phyloP scores from a whole-genome alignment of 345 rosid genomes.

The Heritiera littoralis region DNA sequence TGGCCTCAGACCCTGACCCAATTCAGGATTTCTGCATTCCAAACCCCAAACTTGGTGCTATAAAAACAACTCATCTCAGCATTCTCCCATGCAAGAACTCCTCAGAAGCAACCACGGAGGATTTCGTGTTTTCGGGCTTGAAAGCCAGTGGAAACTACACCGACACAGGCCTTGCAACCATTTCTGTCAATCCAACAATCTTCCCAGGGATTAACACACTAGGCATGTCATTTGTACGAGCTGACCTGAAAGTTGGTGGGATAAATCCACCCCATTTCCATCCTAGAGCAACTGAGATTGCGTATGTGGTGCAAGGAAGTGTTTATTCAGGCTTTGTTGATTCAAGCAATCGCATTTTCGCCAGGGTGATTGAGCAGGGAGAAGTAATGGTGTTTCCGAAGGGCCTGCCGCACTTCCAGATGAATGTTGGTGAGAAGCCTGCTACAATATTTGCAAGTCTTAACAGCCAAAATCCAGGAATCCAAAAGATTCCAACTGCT shows the following conservation, averaged over 20 bases:
- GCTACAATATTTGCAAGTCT: slow-evolving; percentile 71
- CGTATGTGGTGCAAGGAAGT: slow-evolving; percentile 57
- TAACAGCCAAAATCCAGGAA: slow-evolving; percentile 76
- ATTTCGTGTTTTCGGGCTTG: slow-evolving; percentile 67
- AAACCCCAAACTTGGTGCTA: slow-evolving; percentile 14
- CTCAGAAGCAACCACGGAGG: slow-evolving; percentile 56
- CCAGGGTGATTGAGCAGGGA: slow-evolving; percentile 72
- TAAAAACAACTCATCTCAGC: too few species aligned
- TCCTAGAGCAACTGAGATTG: slow-evolving; percentile 75
- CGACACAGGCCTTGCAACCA: slow-evolving; percentile 56
- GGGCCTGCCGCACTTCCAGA: slow-evolving; percentile 80
- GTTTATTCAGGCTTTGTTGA: slow-evolving; percentile 82
- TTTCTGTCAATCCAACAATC: slow-evolving; percentile 49
- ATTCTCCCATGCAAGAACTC: slow-evolving; percentile 57
- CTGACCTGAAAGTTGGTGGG: slow-evolving; percentile 64
- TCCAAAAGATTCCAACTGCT: slow-evolving; percentile 56
- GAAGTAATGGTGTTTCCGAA: slow-evolving; percentile 89
- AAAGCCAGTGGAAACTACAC: slow-evolving; percentile 51
- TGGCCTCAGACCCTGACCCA: slow-evolving; percentile 81
- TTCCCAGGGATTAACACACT: slow-evolving; percentile 80
- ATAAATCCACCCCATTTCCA: slow-evolving; percentile 81
- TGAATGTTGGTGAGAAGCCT: slow-evolving; percentile 65
- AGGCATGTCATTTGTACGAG: slow-evolving; percentile 68
- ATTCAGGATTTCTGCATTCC: slow-evolving; percentile 73
- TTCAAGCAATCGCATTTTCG: slow-evolving; percentile 54